These are phyloP conservation scores for Eucalyptus regnans DNA, from an alignment of 345 rosid species.

Conservation along the genomic window DNA sequence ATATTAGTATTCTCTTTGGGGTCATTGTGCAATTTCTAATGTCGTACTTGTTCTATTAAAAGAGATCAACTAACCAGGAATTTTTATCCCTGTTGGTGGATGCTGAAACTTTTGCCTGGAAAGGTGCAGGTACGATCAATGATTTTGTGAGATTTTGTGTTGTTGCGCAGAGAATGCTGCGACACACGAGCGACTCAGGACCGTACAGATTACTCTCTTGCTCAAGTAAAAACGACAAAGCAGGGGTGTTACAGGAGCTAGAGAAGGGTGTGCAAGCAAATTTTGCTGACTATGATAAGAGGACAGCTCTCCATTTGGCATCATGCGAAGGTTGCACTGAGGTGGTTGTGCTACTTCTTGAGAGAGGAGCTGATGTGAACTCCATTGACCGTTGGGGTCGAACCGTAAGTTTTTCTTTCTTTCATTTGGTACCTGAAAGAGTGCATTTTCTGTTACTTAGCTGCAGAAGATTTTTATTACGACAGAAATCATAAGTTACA, in stretches of 20 bases:
- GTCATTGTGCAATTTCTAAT: no score
- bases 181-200: constrained; percentile 12
- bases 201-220: constrained; percentile 41
- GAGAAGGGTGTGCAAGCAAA: constrained; percentile 37
- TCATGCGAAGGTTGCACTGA: constrained; percentile 47
- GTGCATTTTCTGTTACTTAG: neutral
- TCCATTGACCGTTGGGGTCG: constrained; percentile 57
- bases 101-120: no score
- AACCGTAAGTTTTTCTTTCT: constrained; percentile 28
- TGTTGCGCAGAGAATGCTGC: constrained; percentile 4
- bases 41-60: no score
- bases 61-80: no score
- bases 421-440: neutral
- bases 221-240: constrained; percentile 35
- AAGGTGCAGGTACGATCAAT: neutral
- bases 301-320: constrained; percentile 65
- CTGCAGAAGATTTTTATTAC: no score
- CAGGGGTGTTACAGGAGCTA: constrained; percentile 39
- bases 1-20: no score
- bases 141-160: neutral
- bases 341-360: constrained; percentile 39
- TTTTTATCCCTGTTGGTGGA: no score
- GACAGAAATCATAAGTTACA: no score
- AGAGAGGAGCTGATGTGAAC: constrained; percentile 49
- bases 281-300: constrained; percentile 44